A percentile compares a stretch with the other conserved stretches of the same genome.
phyloP scores from a whole-genome alignment of 345 rosid genomes.

The Alliaria petiolata region DNA sequence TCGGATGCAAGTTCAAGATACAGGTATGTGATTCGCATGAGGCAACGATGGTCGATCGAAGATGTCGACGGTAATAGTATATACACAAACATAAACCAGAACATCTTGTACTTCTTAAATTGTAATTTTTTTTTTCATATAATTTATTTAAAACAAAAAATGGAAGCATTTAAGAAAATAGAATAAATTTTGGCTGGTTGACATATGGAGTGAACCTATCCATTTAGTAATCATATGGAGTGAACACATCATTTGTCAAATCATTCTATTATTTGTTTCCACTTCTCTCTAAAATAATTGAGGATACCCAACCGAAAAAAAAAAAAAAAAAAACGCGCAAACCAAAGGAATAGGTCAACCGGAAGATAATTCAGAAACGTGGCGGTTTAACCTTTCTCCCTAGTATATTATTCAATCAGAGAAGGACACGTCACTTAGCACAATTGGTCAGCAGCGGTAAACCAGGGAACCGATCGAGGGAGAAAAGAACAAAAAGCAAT shows the following conservation, averaged over 20 bases:
- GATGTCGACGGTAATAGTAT: not conserved
- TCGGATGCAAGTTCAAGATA: constrained; percentile 77
- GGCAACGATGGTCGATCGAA: constrained; percentile 37
- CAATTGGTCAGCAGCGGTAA: not conserved
- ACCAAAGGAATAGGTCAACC: not conserved
- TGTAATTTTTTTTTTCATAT: too few species aligned
- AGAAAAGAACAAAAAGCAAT: not conserved
- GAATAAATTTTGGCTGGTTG: too few species aligned
- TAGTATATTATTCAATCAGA: not conserved
- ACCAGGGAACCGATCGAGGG: not conserved
- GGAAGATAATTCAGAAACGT: not conserved
- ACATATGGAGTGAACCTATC: too few species aligned
- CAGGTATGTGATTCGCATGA: constrained; percentile 88
- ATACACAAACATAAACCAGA: not conserved
- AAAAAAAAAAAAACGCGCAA: too few species aligned
- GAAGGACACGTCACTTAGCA: not conserved
- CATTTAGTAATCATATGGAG: too few species aligned
- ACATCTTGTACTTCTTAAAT: not conserved
- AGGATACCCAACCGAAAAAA: not conserved
- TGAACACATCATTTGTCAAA: too few species aligned
- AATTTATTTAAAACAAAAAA: too few species aligned
- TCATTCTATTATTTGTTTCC: not conserved
- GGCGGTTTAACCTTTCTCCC: not conserved
- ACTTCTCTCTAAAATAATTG: not conserved
- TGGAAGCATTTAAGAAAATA: too few species aligned